These are phyloP conservation scores for Quercus phellos DNA, from an alignment of 331 rosid species.

Conservation along the genomic window DNA sequence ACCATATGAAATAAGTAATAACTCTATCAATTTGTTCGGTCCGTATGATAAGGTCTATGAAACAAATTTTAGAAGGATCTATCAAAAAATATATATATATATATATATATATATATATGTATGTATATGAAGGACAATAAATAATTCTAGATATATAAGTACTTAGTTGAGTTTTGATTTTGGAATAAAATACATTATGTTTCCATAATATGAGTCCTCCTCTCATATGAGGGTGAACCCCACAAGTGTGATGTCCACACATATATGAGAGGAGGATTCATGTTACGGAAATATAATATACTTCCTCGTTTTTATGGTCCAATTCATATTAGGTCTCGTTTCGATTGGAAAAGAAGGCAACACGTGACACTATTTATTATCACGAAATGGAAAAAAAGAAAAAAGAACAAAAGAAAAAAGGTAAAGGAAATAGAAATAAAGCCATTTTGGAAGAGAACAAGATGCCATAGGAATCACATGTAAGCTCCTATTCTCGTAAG, in stretches of 20 bases:
- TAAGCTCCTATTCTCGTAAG: slow-evolving; percentile 14
- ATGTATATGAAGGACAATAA: not conserved
- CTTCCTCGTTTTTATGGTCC: slow-evolving; percentile 10
- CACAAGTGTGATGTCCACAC: too few relatives aligned
- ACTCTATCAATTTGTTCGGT: too few relatives aligned
- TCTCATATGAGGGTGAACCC: too few relatives aligned
- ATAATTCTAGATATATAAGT: not conserved
- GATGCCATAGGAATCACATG: slow-evolving; percentile 48
- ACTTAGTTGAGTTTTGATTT: accelerated
- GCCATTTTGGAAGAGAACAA: slow-evolving; percentile 28
- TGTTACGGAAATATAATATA: too few relatives aligned
- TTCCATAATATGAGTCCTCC: accelerated
- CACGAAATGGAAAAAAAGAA: slow-evolving; percentile 11
- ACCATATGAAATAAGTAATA: too few relatives aligned
- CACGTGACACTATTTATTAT: slow-evolving; percentile 20
- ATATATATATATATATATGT: too few relatives aligned
- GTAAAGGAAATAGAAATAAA: slow-evolving; percentile 18
- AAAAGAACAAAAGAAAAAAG: not conserved
- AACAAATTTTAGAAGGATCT: too few relatives aligned
- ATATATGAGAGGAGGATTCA: too few relatives aligned
- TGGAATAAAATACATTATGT: too few relatives aligned
- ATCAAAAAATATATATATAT: too few relatives aligned
- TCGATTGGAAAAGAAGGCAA: slow-evolving; percentile 7
- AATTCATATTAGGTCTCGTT: not conserved
- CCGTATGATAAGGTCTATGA: too few relatives aligned